phyloP scores from a whole-genome alignment of 192 early-diverging fungal species.

The Rhizophagus prolifer region DNA sequence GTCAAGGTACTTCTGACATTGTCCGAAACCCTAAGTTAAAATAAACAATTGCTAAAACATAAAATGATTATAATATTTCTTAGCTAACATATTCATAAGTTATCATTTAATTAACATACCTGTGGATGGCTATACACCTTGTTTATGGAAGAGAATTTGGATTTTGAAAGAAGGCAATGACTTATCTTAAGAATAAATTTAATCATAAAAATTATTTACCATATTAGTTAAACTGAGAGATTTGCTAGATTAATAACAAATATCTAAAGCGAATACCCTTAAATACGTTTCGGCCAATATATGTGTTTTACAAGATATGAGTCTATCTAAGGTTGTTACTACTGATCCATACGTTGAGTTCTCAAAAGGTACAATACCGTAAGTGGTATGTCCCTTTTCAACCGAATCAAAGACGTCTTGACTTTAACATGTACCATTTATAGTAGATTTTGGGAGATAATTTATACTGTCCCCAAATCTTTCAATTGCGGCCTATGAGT shows the following conservation, averaged over 20 bases:
- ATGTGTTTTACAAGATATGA: constrained; percentile 63
- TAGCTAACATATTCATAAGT: not conserved
- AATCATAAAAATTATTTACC: not conserved
- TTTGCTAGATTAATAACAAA: too few relatives aligned
- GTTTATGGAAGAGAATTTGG: constrained; percentile 62
- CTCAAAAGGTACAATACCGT: constrained; percentile 93
- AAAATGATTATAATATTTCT: not conserved
- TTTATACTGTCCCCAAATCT: constrained; percentile 79
- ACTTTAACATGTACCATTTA: constrained; percentile 35
- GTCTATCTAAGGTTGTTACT: constrained; percentile 77
- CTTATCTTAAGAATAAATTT: constrained; percentile 49
- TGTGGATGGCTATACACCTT: constrained; percentile 75
- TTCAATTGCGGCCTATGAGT: constrained; percentile 33
- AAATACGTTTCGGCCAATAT: constrained; percentile 83
- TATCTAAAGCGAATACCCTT: constrained; percentile 33
- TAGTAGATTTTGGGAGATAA: constrained; percentile 64
- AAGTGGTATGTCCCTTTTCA: constrained; percentile 71
- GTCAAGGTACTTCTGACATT: constrained; percentile 74
- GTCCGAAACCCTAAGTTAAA: constrained; percentile 68
- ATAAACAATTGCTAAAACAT: not conserved
- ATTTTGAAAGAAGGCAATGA: constrained; percentile 77
- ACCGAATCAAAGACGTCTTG: constrained; percentile 78
- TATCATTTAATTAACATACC: constrained; percentile 45
- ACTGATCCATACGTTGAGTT: constrained; percentile 92
- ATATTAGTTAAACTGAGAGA: not conserved